Base-by-base conservation (phyloP, 2,329 filamentous ascomycete genomes). In the Chaetomium globosum region DNA sequence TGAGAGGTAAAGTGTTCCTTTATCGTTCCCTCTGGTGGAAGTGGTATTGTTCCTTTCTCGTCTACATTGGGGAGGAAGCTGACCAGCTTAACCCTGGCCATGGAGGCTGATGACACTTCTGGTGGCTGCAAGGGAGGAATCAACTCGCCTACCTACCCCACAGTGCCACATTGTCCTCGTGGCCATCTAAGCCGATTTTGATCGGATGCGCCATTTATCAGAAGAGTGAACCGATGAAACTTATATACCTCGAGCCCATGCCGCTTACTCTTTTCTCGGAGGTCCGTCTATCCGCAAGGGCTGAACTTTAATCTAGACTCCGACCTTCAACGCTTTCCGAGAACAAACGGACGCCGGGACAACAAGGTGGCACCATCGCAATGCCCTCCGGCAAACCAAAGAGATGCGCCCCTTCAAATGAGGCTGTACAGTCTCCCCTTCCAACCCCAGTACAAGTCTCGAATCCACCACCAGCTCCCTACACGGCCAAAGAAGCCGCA, bases 401-500 rank as follows among this genome's bases (percentile, higher is more conserved):
- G 13, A 6, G 13, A 43, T 43, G 39, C 39, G 19, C 16, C 5
- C 5, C 13, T 43, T 43, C 39, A 43, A 19, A 43, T 6, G 19
- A 1, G 16, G 39, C 39, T 5, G 16, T n/a, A 43, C 19, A 43
- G 39, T 16, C 19, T 43, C 4, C 39, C 16, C 16, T n/a, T n/a
- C 16, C 16, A 43, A 16, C 19, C 13, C 16, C 39, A 7, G 39
- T 16, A 7, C 5, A n/a, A 16, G 4, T 6, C 16, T 19, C 36
- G 10, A 39, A 39, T 16, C 10, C 36, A 43, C 16, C 39, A 7
- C 39, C 39, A 43, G 39, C 56, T 8, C 63, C 57, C 0, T 65
- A 62, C 46, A 62, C 59, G 7, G 64, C 64, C 1, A 28, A 39
- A 13, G 59, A 65, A n/a, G 64, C 64, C 0, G 64, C 64, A 1